Percentiles rank a stretch among this genome's conserved stretches.
These are phyloP conservation scores for Nothomitra cinnamomea DNA, from an alignment of 2,329 filamentous ascomycete genomes.

Conservation along the genomic window DNA sequence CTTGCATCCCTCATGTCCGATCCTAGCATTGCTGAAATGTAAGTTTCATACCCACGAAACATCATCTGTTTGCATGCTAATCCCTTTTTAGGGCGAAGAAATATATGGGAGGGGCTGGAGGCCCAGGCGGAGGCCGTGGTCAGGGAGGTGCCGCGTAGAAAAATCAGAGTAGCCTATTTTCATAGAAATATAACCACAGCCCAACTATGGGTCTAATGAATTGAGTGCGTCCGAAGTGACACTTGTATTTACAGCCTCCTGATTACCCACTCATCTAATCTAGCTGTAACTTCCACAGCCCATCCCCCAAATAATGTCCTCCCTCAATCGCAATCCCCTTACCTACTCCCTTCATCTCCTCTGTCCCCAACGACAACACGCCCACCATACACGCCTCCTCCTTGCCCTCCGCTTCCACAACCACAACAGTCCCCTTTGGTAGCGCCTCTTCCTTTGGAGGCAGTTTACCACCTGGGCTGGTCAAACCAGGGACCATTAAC, in stretches of 20 bases:
- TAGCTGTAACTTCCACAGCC: conserved; percentile 61
- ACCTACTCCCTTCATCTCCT: conserved; percentile 83
- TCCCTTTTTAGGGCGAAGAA: conserved; percentile 38
- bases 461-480: conserved; percentile 62
- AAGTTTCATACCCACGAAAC: conserved; percentile 27
- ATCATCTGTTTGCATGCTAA: background rate
- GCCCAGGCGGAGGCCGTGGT: background rate
- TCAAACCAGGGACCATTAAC: conserved; percentile 90
- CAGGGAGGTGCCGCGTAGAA: background rate
- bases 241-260: too few relatives aligned
- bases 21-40: conserved; percentile 85
- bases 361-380: conserved; percentile 64
- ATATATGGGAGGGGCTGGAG: conserved; percentile 44
- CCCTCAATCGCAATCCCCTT: conserved; percentile 91
- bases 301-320: conserved; percentile 86
- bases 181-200: too few relatives aligned
- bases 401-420: conserved; percentile 86
- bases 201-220: too few relatives aligned
- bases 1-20: conserved; percentile 76
- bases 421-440: conserved; percentile 66
- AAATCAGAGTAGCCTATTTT: too few relatives aligned
- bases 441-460: conserved; percentile 42
- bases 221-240: too few relatives aligned
- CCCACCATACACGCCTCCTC: conserved; percentile 80
- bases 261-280: conserved; percentile 27